These are phyloP conservation scores for Pleurotus platypus DNA, from an alignment of 768 basidiomycete species.

Conservation along the genomic window DNA sequence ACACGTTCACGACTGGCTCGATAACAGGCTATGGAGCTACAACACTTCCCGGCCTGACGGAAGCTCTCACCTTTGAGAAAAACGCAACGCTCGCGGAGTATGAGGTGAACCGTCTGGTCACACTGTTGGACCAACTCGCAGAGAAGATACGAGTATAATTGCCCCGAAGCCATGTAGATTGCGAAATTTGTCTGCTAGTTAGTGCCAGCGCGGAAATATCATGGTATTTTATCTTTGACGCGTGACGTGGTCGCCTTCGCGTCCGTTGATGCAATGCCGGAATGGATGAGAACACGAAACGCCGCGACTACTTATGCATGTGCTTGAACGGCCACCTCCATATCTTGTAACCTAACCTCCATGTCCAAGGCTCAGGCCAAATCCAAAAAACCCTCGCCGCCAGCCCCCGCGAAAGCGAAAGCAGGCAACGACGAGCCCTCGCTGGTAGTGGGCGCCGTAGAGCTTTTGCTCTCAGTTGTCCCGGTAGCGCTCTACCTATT, in stretches of 20 bases:
- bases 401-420: too few species aligned
- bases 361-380: not conserved
- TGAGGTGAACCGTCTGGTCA: conserved; percentile 56
- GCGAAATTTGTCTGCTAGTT: not conserved
- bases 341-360: not conserved
- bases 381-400: not conserved
- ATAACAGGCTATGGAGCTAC: conserved; percentile 76
- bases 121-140: conserved; percentile 52
- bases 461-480: conserved; percentile 9
- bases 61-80: conserved; percentile 69
- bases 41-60: conserved; percentile 76
- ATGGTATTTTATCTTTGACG: conserved; percentile 2
- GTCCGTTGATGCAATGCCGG: not conserved
- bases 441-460: not conserved
- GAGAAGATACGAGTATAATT: conserved; percentile 23
- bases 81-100: conserved; percentile 56
- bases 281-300: not conserved
- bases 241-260: conserved; percentile 1
- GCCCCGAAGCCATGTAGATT: conserved; percentile 5
- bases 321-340: not conserved
- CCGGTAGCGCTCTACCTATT: conserved; percentile 56
- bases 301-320: not conserved
- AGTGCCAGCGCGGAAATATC: conserved; percentile 1
- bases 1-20: not conserved
- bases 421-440: too few species aligned